Conservation (phyloP, 2,329 filamentous ascomycete species). For the Colletotrichum cereale region DNA sequence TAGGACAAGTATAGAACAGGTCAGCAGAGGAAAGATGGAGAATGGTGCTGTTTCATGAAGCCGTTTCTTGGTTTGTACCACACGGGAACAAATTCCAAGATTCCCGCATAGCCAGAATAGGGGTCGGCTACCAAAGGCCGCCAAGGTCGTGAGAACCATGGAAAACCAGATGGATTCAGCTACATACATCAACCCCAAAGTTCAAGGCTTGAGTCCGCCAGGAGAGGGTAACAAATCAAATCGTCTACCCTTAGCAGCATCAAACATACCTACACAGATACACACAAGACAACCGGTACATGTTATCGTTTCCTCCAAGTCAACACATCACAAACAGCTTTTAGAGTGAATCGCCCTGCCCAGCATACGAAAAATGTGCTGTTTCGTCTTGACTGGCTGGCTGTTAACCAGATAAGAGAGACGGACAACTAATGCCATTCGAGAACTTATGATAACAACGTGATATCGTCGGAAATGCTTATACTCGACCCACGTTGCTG, state of each 20-base stretch:
- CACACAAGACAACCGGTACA: neutral
- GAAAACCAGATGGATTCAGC: neutral
- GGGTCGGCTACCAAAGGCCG: neutral
- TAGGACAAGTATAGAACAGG: too few species aligned
- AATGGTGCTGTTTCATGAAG: too few species aligned
- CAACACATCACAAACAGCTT: neutral
- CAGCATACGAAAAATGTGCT: neutral
- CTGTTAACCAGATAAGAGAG: neutral
- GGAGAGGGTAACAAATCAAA: fast-evolving
- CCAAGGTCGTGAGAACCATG: neutral
- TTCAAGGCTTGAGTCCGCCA: neutral
- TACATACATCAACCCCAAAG: neutral
- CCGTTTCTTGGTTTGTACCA: too few species aligned
- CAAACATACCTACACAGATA: neutral
- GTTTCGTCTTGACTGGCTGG: too few species aligned
- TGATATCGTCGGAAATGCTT: neutral
- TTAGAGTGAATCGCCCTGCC: neutral
- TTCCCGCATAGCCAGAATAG: too few species aligned
- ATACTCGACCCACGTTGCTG: neutral
- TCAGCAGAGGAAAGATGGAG: too few species aligned
- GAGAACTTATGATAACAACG: neutral
- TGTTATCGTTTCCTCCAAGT: neutral
- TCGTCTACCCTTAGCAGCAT: neutral
- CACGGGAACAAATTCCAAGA: too few species aligned
- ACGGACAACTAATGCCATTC: neutral